Base-by-base conservation (phyloP, 306 rosid species). In the Neltuma alba region DNA sequence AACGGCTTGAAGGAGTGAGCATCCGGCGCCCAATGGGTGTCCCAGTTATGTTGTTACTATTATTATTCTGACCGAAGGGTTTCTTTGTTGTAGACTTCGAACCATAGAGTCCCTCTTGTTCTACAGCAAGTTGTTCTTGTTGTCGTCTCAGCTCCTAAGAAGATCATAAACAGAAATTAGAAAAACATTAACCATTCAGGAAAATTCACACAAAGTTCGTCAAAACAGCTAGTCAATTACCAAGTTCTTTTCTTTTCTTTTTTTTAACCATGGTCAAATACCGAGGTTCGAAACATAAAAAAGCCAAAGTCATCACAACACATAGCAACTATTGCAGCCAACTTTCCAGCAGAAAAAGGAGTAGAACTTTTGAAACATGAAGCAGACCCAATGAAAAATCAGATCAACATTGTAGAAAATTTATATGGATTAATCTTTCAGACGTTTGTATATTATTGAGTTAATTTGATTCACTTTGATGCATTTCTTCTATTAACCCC, bases 101-200 rank as follows among this genome's bases (percentile, higher is more conserved):
- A 77, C 97, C 97, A 87, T 81, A 92, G 78, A 84, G 77, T 83
- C 88, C 80, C 81, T 91, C 97, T 76, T 94, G 95, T 82, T 89
- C 95, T 33, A 87, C 85, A 69, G 85, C 89, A 30, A 60, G 87
- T 75, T 89, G 97, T 61, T 94, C 98, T 57, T 85, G 97, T 82
- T 81, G 79, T 76, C 92, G 81, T 78, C 85, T 94, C 80, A 86
- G 93, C 86, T 94, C 97, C 95, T 92, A 90, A 76, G 61, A 42
- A 37, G 60, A 60, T 50, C 57, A 16, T 40, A 38, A 52, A 33
- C 77, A 41, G 25, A 38, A 37, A 74, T 52, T 65, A 62, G 52
- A 70, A 52, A 54, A 67, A 18, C 42, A 37, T 70, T 15, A 44
- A 70, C 21, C 15, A 8, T 34, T 70, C 25, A 77, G 31, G 30